Base-by-base conservation (phyloP, 2,329 filamentous ascomycete genomes). In the Calonectria honghensis region DNA sequence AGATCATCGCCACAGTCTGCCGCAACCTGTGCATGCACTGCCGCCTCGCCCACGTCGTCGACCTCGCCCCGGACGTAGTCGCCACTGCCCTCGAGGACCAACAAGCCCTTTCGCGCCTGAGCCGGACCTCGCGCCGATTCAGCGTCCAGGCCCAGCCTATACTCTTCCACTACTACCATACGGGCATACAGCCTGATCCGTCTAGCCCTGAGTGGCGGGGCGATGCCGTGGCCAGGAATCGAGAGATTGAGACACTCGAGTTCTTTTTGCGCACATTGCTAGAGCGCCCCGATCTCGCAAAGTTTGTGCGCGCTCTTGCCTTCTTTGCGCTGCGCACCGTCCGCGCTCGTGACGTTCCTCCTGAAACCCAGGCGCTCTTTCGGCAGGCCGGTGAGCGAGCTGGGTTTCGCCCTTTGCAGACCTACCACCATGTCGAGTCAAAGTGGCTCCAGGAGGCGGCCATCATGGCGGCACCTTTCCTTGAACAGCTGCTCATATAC, bases 361-460 rank as follows among this genome's bases (percentile, higher is more conserved):
- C 48, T 41, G 73, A 73, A 20, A 80, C 78, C 7, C 80, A 81
- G 20, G 48, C 68, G n/a, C 77, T 81, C 4, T 81, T 81, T 59
- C 79, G 78, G 50, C 79, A 81, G 31, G 80, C 80, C 52, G 78
- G 80, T 2, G 78, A 79, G 57, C 76, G 77, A 2, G 79, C 77
- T 67, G 80, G 80, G 24, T 81, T 81, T 31, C 77, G 78, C n/a
- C 74, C 80, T 45, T 66, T 81, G 0, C n/a, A 67, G 9, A 74
- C 79, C 1, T 81, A 81, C 54, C 66, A 76, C 31, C 74, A 79
- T 70, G 79, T 81, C 10, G 79, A 81, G 7, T 73, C 79, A n/a
- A 81, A 79, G 51, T 81, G 80, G 80, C 50, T 81, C 2, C 80
- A 81, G 66, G 80, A 81, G 54, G 79, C 79, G 9, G 73, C 79